Conservation (phyloP, 2,329 filamentous ascomycete species). For the Hypomyces rosellus region DNA sequence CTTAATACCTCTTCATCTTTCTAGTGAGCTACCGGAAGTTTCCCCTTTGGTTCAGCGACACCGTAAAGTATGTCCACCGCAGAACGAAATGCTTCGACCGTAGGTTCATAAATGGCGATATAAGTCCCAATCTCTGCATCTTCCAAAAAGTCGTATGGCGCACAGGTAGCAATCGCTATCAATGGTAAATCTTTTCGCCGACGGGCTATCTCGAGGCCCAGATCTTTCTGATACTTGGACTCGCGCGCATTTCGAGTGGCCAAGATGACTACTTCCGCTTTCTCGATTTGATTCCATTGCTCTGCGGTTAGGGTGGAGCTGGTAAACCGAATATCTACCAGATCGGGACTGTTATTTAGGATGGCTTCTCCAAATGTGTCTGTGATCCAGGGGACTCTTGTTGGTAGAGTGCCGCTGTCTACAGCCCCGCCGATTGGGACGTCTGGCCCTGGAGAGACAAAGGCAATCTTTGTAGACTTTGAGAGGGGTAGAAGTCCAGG, state of each 20-base stretch:
- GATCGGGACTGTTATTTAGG: conserved; percentile 9
- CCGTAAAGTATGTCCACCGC: conserved; percentile 18
- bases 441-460: conserved; percentile 20
- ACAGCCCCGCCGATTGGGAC: conserved; percentile 19
- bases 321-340: conserved; percentile 18
- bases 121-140: conserved; percentile 16
- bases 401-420: conserved; percentile 17
- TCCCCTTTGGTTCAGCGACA: conserved; percentile 10
- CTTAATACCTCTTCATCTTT: no score
- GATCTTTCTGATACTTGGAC: conserved; percentile 17
- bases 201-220: conserved; percentile 16
- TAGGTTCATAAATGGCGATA: conserved; percentile 21
- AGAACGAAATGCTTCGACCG: conserved; percentile 18
- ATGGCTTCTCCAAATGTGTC: conserved; percentile 17
- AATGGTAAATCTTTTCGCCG: conserved; percentile 11
- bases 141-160: conserved; percentile 21
- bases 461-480: conserved; percentile 14
- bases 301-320: conserved; percentile 10
- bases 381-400: conserved; percentile 20
- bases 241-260: conserved; percentile 21
- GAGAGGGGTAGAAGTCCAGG: conserved; percentile 15
- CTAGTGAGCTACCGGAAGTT: conserved; percentile 11
- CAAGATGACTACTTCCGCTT: conserved; percentile 18
- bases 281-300: conserved; percentile 17
- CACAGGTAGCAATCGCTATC: conserved; percentile 19